Conservation (phyloP, 148 eudicot species). For the Rhododendron mucronatum region DNA sequence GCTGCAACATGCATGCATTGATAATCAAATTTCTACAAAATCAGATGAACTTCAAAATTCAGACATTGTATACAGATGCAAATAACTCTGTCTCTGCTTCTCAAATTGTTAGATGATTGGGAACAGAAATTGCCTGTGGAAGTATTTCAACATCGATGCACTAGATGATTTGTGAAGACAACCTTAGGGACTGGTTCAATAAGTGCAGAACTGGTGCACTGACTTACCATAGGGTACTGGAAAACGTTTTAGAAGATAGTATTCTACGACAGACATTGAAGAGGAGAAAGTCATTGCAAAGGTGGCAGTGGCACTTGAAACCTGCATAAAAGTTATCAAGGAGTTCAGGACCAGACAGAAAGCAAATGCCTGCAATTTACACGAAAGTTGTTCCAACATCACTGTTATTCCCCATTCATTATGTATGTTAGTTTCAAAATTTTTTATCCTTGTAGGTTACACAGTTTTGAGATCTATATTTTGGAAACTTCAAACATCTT, state of each 20-base stretch:
- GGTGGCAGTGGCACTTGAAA: conserved; percentile 96
- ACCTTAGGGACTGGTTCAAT: neutral
- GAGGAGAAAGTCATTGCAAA: conserved; percentile 97
- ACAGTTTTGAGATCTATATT: neutral
- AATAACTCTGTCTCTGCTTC: neutral
- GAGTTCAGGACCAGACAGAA: conserved; percentile 3
- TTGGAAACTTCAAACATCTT: neutral
- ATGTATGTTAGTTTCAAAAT: neutral
- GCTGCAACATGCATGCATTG: conserved; percentile 31
- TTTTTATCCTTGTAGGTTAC: neutral
- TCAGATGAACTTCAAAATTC: neutral
- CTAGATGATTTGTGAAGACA: neutral
- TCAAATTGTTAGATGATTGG: neutral
- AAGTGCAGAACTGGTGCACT: neutral
- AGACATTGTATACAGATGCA: neutral
- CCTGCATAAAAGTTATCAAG: conserved; percentile 35
- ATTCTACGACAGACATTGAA: conserved; percentile 93
- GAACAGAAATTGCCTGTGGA: neutral
- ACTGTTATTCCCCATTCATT: neutral
- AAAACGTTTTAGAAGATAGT: conserved; percentile 90
- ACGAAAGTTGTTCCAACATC: conserved; percentile 1
- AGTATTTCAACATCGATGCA: neutral
- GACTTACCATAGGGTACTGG: conserved; percentile 87
- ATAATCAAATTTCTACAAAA: neutral
- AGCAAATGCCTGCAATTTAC: neutral